Conservation (phyloP, 2,329 filamentous ascomycete species). For the Aureobasidium sp. region DNA sequence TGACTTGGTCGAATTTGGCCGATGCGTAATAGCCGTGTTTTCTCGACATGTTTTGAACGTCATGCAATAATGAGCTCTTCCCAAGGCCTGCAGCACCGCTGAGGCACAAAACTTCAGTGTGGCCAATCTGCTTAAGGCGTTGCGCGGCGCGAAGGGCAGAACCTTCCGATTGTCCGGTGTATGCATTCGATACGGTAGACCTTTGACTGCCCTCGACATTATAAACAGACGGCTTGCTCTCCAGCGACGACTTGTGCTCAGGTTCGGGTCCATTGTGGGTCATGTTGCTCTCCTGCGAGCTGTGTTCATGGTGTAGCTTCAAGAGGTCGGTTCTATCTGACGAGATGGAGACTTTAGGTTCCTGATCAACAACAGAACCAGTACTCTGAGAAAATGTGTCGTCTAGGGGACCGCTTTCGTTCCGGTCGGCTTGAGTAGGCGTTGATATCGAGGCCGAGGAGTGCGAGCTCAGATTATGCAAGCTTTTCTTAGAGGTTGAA, state of each 20-base stretch:
- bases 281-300: constrained; percentile 25
- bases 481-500: constrained; percentile 32
- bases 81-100: constrained; percentile 52
- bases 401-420: constrained; percentile 24
- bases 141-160: constrained; percentile 35
- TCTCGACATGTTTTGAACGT: constrained; percentile 50
- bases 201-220: constrained; percentile 4
- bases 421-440: constrained; percentile 25
- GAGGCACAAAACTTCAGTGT: constrained; percentile 55
- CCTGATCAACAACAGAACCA: constrained; percentile 12
- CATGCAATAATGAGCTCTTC: constrained; percentile 54
- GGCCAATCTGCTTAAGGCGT: constrained; percentile 45
- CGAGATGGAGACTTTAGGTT: background rate
- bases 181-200: background rate
- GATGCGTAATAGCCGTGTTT: constrained; percentile 54
- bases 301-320: constrained; percentile 5
- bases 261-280: background rate
- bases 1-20: constrained; percentile 53
- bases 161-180: background rate
- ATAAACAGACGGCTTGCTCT: constrained; percentile 12
- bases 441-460: constrained; percentile 21
- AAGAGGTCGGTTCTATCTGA: constrained; percentile 3
- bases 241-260: constrained; percentile 16
- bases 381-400: constrained; percentile 44
- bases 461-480: constrained; percentile 45